Evolutionary conservation across 78 protist species (phyloP).

Genomic region (slime mould (Dictyostelium discoideum)): DNA sequence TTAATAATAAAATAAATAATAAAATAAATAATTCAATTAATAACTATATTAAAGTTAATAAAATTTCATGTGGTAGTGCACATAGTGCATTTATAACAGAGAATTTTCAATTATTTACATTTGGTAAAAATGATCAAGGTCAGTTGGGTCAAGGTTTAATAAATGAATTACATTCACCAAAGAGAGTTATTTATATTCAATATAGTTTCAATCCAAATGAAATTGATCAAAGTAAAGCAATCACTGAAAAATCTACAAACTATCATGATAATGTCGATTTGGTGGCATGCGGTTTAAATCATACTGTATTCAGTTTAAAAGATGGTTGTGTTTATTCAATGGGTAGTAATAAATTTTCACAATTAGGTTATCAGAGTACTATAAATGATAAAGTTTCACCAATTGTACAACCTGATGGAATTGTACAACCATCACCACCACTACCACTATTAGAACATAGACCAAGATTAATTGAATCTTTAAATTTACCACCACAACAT

Average conservation of each 20-base stretch:
- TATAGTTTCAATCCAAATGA: background rate
- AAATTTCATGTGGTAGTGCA: conserved; percentile 22
- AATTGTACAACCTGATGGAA: background rate
- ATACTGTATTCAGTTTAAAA: conserved; percentile 17
- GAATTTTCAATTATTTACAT: conserved; percentile 31
- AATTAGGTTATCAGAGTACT: background rate
- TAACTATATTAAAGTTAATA: background rate
- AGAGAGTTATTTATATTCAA: background rate
- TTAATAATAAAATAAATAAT: too few species aligned
- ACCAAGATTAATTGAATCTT: background rate
- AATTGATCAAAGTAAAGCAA: background rate
- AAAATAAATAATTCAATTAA: background rate
- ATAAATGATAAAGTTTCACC: background rate
- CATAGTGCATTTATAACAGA: conserved; percentile 66
- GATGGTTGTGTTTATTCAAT: conserved; percentile 48
- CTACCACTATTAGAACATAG: background rate
- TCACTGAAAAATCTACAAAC: background rate
- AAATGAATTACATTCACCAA: background rate
- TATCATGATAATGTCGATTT: conserved; percentile 1
- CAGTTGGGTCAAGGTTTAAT: conserved; percentile 39
- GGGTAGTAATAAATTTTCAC: conserved; percentile 17
- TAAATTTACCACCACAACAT: conserved; percentile 9
- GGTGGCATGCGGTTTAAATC: conserved; percentile 68
- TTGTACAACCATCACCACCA: background rate
- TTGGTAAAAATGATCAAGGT: conserved; percentile 74